Base-by-base conservation (phyloP, 2,329 filamentous ascomycete species). In the Ophiostoma sp. region DNA sequence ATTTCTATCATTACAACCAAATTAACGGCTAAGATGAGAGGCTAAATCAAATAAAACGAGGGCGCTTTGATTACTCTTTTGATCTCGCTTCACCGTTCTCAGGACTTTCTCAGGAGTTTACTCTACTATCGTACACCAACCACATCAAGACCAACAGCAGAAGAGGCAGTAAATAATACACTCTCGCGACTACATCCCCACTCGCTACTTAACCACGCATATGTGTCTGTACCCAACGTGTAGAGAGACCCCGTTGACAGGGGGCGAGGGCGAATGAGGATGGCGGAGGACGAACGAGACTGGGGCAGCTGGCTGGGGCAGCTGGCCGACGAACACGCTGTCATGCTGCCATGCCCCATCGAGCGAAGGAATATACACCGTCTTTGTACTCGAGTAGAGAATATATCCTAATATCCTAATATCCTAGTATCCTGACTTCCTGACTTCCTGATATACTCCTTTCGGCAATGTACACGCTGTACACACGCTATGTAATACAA, bases 171-270 rank as follows among this genome's bases (percentile, higher is more conserved):
- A 27, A 27, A 27, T 27, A 27, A 36, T 63, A 14, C 16, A 42
- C 62, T 64, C 63, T 47, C 4, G 8, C 27, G 4, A 27, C 18
- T 8, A 8, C 8, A 18, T 65, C 63, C 12, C 14, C 55, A 60
- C 55, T 60, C 55, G 55, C 55, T 52, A 63, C 64, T 65, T 65
- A 60, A 49, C 49, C 55, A 14, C 55, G 55, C 63, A 68, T 68
- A 68, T 68, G 67, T 68, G 49, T 68, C 44, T 66, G 67, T 68
- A 68, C 67, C 67, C 67, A 68, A 68, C 55, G 45, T 42, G 52
- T 16, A 49, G 14, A 52, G n/a, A 58, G 47, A 58, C 49, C 55
- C 36, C 42, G 55, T 60, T 12, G 55, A 18, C 55, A 60, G 55
- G 55, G 55, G 27, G 7, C 7, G 5, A 58, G 52, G 27, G 27